These are phyloP conservation scores for Cryptococcus neoformans DNA, from an alignment of 1,284 basidiomycete genomes.

Conservation along the genomic window DNA sequence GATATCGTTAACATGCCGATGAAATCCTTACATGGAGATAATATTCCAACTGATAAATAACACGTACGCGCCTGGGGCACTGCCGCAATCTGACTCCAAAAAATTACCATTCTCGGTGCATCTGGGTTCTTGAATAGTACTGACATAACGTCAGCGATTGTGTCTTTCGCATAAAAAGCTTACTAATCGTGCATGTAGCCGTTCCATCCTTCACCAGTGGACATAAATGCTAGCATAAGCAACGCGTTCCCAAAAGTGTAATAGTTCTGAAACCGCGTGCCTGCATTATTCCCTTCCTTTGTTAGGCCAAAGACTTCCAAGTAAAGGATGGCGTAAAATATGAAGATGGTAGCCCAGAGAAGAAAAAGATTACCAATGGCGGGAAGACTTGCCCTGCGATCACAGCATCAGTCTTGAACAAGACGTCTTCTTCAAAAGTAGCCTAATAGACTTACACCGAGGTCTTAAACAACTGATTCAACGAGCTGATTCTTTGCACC, in stretches of 20 bases:
- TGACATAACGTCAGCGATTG: constrained; percentile 36
- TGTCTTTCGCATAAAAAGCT: constrained; percentile 32
- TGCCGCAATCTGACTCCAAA: constrained; percentile 84
- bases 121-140: constrained; percentile 70
- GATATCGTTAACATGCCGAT: not conserved
- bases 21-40: constrained; percentile 73
- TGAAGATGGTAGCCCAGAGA: constrained; percentile 87
- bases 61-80: constrained; percentile 74
- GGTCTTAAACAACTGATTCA: constrained; percentile 97
- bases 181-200: constrained; percentile 93
- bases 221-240: constrained; percentile 69
- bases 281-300: constrained; percentile 69
- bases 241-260: constrained; percentile 73
- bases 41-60: constrained; percentile 97
- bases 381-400: constrained; percentile 72
- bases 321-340: constrained; percentile 88
- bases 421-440: not conserved
- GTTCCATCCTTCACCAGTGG: constrained; percentile 81
- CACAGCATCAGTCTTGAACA: not conserved
- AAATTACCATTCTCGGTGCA: constrained; percentile 67
- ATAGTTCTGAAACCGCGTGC: constrained; percentile 75
- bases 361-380: constrained; percentile 81
- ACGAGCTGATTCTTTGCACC: constrained; percentile 79
- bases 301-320: constrained; percentile 93
- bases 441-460: constrained; percentile 65